These are phyloP conservation scores for Cryptococcus wingfieldii DNA, from an alignment of 1,284 basidiomycete genomes.

Conservation along the genomic window DNA sequence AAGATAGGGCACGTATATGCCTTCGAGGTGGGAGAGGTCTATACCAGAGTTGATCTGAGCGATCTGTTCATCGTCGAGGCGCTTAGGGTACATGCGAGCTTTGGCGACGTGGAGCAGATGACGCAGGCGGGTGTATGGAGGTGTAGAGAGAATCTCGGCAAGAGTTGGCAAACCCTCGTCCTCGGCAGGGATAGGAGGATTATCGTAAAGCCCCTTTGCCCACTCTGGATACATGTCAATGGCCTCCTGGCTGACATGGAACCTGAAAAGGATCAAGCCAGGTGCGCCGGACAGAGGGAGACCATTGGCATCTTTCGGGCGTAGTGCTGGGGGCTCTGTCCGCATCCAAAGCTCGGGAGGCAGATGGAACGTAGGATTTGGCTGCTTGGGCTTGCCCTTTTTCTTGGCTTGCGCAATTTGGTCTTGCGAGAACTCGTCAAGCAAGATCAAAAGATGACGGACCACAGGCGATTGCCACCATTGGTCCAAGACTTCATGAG, in stretches of 20 bases:
- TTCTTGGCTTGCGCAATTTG: conserved; percentile 24
- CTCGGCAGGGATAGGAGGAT: conserved; percentile 39
- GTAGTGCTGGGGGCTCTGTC: conserved; percentile 27
- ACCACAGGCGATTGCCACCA: conserved; percentile 39
- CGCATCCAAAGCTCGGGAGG: conserved; percentile 39
- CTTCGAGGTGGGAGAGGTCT: conserved; percentile 3
- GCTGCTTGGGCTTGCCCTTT: conserved; percentile 44
- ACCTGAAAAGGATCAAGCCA: conserved; percentile 42
- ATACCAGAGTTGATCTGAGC: conserved; percentile 19
- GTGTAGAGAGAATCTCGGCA: conserved; percentile 30
- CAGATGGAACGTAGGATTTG: conserved; percentile 44
- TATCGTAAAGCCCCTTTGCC: conserved; percentile 43
- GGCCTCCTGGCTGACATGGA: conserved; percentile 43
- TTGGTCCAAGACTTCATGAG: conserved; percentile 44
- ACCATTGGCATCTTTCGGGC: conserved; percentile 35
- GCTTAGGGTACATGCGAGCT: conserved; percentile 13
- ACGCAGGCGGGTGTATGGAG: conserved; percentile 25
- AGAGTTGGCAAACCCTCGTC: conserved; percentile 29
- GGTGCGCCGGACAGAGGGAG: conserved; percentile 28
- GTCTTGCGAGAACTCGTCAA: conserved; percentile 37
- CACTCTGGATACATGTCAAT: conserved; percentile 38
- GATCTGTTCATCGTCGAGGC: conserved; percentile 24
- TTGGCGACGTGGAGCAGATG: conserved; percentile 20
- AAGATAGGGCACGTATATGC: background rate
- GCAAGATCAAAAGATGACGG: conserved; percentile 30